Conservation (phyloP, 148 eudicot species). For the Fagopyrum homotropicum region DNA sequence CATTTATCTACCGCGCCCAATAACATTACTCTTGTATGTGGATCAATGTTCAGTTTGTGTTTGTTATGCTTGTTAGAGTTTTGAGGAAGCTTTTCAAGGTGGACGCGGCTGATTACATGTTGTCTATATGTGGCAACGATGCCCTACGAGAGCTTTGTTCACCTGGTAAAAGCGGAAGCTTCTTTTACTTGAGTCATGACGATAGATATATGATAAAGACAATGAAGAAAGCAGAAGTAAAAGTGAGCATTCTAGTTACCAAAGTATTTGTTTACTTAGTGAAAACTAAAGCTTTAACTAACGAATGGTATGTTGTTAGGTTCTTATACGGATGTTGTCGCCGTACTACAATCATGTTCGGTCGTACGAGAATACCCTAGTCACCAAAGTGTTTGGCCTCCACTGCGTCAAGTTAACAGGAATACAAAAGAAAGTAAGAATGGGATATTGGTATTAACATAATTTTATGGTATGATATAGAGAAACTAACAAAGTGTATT, state of each 20-base stretch:
- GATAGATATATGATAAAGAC: slow-evolving; percentile 99
- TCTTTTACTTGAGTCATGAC: slow-evolving; percentile 86
- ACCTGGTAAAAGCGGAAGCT: slow-evolving; percentile 96
- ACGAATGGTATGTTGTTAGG: slow-evolving; percentile 29
- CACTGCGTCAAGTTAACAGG: slow-evolving; percentile 93
- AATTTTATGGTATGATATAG: background rate
- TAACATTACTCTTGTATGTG: too few species aligned
- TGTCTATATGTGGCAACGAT: slow-evolving; percentile 90
- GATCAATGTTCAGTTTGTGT: background rate
- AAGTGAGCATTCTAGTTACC: slow-evolving; percentile 34
- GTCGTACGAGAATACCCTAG: slow-evolving; percentile 74
- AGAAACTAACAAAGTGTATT: background rate
- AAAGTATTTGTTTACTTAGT: too few species aligned
- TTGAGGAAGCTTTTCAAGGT: slow-evolving; percentile 91
- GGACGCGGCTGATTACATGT: slow-evolving; percentile 95
- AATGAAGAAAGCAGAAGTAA: slow-evolving; percentile 86
- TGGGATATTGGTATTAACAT: background rate
- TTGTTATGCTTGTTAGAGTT: slow-evolving; percentile 34
- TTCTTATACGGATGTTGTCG: slow-evolving; percentile 78
- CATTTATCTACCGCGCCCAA: too few species aligned
- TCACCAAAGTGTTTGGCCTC: slow-evolving; percentile 77
- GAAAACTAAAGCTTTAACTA: background rate
- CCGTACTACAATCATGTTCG: slow-evolving; percentile 87
- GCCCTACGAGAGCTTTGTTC: slow-evolving; percentile 91
- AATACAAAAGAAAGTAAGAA: slow-evolving; percentile 71